Percentiles rank a stretch among this genome's conserved stretches.
These are phyloP conservation scores for Forsythia suspensa DNA, from an alignment of 257 asterid genomes.

Conservation along the genomic window DNA sequence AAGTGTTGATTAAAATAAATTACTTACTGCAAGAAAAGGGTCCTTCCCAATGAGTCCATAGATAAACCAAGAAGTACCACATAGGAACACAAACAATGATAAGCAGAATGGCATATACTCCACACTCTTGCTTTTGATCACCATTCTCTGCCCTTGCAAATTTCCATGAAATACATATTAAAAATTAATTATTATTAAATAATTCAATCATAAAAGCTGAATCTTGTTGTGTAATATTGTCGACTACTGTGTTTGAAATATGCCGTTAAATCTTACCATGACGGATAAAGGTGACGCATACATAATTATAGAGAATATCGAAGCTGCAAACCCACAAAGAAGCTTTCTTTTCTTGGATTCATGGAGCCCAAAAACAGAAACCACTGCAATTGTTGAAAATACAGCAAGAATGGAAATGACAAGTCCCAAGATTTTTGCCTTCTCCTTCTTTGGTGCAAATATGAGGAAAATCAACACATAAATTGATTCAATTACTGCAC, in stretches of 20 bases:
- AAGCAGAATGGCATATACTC: constrained; percentile 82
- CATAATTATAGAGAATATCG: constrained; percentile 70
- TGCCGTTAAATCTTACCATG: constrained; percentile 45
- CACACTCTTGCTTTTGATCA: constrained; percentile 77
- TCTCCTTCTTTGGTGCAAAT: constrained; percentile 69
- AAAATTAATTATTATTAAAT: background rate
- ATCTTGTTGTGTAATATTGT: background rate
- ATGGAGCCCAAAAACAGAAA: constrained; percentile 56
- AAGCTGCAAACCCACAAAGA: constrained; percentile 63
- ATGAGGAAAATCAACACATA: constrained; percentile 59
- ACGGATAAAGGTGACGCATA: constrained; percentile 79
- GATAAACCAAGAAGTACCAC: constrained; percentile 78
- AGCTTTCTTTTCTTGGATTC: constrained; percentile 35
- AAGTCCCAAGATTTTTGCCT: constrained; percentile 54
- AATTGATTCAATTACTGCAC: constrained; percentile 54
- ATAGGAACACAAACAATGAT: constrained; percentile 65
- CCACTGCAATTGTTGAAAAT: constrained; percentile 53
- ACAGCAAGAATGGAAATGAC: constrained; percentile 39
- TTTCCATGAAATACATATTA: background rate
- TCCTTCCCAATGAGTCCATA: constrained; percentile 73
- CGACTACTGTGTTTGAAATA: background rate
- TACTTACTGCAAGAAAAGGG: constrained; percentile 64
- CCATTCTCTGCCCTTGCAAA: constrained; percentile 57
- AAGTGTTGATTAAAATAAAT: background rate
- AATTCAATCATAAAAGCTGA: background rate